Conservation (phyloP, 768 basidiomycete species). For the Holtermanniella nyarrowii region DNA sequence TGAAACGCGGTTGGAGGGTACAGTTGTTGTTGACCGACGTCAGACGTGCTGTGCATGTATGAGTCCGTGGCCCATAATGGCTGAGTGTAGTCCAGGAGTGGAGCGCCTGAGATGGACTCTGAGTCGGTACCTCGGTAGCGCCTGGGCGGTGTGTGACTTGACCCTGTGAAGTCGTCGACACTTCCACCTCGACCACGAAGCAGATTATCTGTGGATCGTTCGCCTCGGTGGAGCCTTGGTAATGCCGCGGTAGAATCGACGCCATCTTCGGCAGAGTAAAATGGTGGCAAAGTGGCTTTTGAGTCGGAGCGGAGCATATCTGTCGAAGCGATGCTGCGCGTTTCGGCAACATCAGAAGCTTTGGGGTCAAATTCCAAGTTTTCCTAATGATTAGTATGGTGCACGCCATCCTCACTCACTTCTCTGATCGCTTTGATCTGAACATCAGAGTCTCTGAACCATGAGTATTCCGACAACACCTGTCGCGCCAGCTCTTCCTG, state of each 20-base stretch:
- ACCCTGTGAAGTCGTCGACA: constrained; percentile 3
- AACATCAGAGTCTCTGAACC: constrained; percentile 32
- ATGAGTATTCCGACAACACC: constrained; percentile 36
- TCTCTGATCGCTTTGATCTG: constrained; percentile 39
- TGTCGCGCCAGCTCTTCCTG: constrained; percentile 41
- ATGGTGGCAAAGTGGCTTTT: constrained; percentile 9
- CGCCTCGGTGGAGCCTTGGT: constrained; percentile 18
- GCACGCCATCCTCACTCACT: constrained; percentile 19
- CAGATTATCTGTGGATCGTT: constrained; percentile 26
- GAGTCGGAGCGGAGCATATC: constrained; percentile 27
- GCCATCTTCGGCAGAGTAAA: not conserved
- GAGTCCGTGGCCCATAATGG: not conserved
- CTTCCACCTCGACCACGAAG: constrained; percentile 1
- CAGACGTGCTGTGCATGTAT: not conserved
- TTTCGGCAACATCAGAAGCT: constrained; percentile 58
- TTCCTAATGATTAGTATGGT: constrained; percentile 31
- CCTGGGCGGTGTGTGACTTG: constrained; percentile 10
- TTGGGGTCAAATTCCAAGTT: constrained; percentile 40
- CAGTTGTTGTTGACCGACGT: constrained; percentile 5
- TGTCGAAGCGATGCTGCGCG: constrained; percentile 52
- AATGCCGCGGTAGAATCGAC: constrained; percentile 11
- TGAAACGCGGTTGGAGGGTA: constrained; percentile 32
- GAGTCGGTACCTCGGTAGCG: constrained; percentile 4
- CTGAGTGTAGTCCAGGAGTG: constrained; percentile 22
- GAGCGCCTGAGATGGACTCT: constrained; percentile 13